These are phyloP conservation scores for Colletotrichum filicis DNA, from an alignment of 2,329 filamentous ascomycete genomes.

Conservation along the genomic window DNA sequence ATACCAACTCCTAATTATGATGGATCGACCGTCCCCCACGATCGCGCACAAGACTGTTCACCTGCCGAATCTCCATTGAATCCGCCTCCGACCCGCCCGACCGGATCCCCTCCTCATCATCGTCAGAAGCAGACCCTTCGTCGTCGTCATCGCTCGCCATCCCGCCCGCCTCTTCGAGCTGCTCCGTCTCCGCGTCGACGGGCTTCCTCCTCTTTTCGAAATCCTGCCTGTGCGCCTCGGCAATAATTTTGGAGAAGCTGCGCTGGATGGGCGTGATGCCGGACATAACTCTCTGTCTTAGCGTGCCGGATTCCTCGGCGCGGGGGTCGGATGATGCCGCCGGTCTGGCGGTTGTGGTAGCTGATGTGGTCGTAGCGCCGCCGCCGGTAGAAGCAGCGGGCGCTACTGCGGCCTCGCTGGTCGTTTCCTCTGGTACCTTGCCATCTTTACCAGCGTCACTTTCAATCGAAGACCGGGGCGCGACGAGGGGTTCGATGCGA, in stretches of 20 bases:
- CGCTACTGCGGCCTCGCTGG: conserved; percentile 17
- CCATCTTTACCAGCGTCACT: neutral
- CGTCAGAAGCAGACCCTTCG: conserved; percentile 41
- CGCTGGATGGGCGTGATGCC: conserved; percentile 40
- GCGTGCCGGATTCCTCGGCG: conserved; percentile 37
- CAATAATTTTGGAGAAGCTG: conserved; percentile 72
- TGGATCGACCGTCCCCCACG: conserved; percentile 29
- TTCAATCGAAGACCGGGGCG: conserved; percentile 40
- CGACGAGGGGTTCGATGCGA: conserved; percentile 62
- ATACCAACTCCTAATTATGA: neutral
- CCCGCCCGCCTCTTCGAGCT: conserved; percentile 39
- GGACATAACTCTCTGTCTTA: conserved; percentile 40
- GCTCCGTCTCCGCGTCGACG: conserved; percentile 29
- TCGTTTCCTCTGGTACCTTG: conserved; percentile 20
- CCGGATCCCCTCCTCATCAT: conserved; percentile 46
- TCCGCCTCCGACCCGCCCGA: conserved; percentile 28
- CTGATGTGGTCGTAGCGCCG: neutral
- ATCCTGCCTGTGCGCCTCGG: conserved; percentile 88
- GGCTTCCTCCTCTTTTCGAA: conserved; percentile 81
- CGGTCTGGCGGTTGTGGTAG: conserved; percentile 14
- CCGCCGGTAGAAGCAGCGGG: neutral
- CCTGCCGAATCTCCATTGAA: conserved; percentile 43
- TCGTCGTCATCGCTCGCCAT: conserved; percentile 41
- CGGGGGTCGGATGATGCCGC: conserved; percentile 35
- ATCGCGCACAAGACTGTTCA: conserved; percentile 32